Evolutionary conservation across 2,329 filamentous ascomycete species (phyloP).

Genomic region (Aspergillus fijiensis): DNA sequence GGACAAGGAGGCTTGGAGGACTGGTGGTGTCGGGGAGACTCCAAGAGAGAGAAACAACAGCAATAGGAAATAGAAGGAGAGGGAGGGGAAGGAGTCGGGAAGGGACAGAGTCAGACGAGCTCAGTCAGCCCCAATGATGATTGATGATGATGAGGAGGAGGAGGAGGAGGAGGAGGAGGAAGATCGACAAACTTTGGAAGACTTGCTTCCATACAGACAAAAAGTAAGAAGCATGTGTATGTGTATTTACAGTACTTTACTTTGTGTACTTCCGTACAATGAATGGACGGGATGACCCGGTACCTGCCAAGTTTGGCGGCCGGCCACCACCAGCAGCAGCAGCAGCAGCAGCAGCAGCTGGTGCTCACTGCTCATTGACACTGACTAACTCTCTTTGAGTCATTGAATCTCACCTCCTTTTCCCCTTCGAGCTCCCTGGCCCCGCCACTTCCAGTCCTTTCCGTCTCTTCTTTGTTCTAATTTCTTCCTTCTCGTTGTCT

Average conservation of each 20-base stretch:
- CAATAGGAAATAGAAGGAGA: neutral
- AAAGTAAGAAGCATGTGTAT: too few relatives aligned
- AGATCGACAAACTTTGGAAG: neutral
- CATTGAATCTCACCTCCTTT: conserved; percentile 6
- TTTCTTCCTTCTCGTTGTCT: neutral
- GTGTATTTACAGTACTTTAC: too few relatives aligned
- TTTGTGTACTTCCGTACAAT: too few relatives aligned
- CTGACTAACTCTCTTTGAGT: too few relatives aligned
- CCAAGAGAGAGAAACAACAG: neutral
- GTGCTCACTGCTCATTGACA: neutral
- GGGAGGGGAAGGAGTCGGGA: neutral
- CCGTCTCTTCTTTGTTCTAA: conserved; percentile 2
- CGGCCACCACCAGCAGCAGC: conserved; percentile 7
- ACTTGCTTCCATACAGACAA: too few relatives aligned
- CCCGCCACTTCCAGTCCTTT: neutral
- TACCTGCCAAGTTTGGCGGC: conserved; percentile 8
- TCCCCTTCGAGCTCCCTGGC: neutral
- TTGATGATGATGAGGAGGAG: neutral
- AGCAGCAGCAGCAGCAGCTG: too few relatives aligned
- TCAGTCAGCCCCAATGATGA: neutral
- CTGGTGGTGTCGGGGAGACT: too few relatives aligned
- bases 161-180: neutral
- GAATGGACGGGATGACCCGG: neutral
- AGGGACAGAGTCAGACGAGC: neutral
- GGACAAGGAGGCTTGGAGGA: too few relatives aligned